Percentiles rank a stretch among this genome's conserved stretches.
phyloP scores from a whole-genome alignment of 176 grass and related monocot genomes.

The Luzula sylvatica region DNA sequence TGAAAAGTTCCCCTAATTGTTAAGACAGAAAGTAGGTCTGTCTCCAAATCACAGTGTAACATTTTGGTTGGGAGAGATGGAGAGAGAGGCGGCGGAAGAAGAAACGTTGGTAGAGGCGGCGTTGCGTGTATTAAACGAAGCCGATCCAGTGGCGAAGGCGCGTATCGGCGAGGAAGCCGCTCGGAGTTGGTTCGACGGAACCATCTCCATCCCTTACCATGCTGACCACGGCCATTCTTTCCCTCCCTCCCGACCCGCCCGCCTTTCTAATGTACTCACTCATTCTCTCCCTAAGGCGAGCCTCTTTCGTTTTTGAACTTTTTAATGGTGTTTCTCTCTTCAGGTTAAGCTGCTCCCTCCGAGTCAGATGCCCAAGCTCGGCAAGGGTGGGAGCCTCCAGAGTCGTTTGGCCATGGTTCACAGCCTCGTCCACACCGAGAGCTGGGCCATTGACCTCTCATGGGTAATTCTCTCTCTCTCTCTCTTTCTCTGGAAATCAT shows the following conservation, averaged over 20 bases:
- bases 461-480: conserved; percentile 23
- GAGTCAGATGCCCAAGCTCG: conserved; percentile 55
- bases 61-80: background rate
- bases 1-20: too few species aligned
- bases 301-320: background rate
- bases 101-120: conserved; percentile 69
- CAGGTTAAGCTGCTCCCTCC: conserved; percentile 43
- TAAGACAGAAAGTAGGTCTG: too few species aligned
- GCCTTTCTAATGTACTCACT: conserved; percentile 38
- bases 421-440: conserved; percentile 83
- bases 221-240: background rate
- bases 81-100: background rate
- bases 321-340: background rate
- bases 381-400: conserved; percentile 70
- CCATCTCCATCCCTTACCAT: conserved; percentile 43
- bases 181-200: conserved; percentile 41
- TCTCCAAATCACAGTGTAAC: background rate
- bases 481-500: background rate
- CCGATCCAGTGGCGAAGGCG: conserved; percentile 71
- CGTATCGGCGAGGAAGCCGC: conserved; percentile 45
- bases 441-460: conserved; percentile 93
- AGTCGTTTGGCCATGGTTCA: conserved; percentile 73
- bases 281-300: background rate
- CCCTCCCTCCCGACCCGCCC: conserved; percentile 49
- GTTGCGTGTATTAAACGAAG: conserved; percentile 47